These are phyloP conservation scores for Blastocystis sp. DNA, from an alignment of 352 stramenopile species.

Conservation along the genomic window DNA sequence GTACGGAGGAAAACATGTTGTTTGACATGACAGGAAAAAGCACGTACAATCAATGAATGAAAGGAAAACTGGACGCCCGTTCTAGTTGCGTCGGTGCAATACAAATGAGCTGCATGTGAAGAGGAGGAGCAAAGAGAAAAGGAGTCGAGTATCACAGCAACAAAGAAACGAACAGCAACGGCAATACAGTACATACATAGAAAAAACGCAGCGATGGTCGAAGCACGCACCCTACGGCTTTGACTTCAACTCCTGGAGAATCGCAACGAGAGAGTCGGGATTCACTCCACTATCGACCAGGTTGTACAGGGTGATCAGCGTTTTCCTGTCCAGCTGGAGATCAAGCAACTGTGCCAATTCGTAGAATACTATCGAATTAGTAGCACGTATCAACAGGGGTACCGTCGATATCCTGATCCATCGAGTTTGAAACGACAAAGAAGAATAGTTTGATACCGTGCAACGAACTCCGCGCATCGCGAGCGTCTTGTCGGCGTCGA, in stretches of 20 bases:
- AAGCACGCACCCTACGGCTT: neutral
- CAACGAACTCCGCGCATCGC: too few species aligned
- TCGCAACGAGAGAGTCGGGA: conserved; percentile 43
- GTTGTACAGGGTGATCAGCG: conserved; percentile 42
- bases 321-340: conserved; percentile 62
- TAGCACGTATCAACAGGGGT: neutral
- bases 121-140: neutral
- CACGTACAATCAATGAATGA: neutral
- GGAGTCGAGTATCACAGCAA: neutral
- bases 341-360: conserved; percentile 39
- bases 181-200: neutral
- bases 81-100: too few species aligned
- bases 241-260: conserved; percentile 64
- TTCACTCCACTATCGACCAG: conserved; percentile 69
- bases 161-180: neutral
- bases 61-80: too few species aligned
- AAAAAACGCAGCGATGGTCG: neutral
- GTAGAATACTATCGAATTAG: conserved; percentile 37
- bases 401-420: conserved; percentile 51
- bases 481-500: too few species aligned
- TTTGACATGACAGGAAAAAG: neutral
- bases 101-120: neutral
- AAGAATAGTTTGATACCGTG: too few species aligned
- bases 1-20: conserved; percentile 20
- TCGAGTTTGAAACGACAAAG: too few species aligned